phyloP scores from a whole-genome alignment of 805 yeast genomes.

The Zygosaccharomyces rouxii region DNA sequence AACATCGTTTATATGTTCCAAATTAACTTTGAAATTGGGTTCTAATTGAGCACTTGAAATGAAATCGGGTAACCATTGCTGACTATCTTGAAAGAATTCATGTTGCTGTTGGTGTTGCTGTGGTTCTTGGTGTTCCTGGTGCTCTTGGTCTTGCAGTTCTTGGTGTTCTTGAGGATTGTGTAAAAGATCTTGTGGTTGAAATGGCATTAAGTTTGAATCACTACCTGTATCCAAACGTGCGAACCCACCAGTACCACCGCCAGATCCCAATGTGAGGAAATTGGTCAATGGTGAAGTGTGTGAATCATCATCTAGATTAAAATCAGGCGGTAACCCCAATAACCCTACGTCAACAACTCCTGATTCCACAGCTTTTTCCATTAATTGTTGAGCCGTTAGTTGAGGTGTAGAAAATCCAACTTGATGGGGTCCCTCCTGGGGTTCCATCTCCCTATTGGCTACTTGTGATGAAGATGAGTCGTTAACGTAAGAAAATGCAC shows the following conservation, averaged over 20 bases:
- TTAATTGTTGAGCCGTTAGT: constrained; percentile 45
- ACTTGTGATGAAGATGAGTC: constrained; percentile 15
- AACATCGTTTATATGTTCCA: constrained; percentile 49
- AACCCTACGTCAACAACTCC: constrained; percentile 27
- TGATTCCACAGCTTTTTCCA: constrained; percentile 31
- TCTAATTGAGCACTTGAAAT: constrained; percentile 59
- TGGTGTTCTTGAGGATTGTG: not conserved
- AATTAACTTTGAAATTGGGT: constrained; percentile 45
- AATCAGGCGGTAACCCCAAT: constrained; percentile 24
- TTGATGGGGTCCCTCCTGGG: constrained; percentile 49
- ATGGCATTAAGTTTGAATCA: constrained; percentile 33
- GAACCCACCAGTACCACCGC: constrained; percentile 41
- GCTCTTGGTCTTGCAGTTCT: not conserved
- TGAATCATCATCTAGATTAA: constrained; percentile 22
- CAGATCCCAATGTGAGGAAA: constrained; percentile 38
- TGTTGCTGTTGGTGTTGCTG: constrained; percentile 11
- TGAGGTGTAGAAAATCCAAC: constrained; percentile 85
- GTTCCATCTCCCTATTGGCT: constrained; percentile 16
- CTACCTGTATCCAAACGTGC: constrained; percentile 16
- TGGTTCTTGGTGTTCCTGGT: not conserved
- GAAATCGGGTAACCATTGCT: constrained; percentile 60
- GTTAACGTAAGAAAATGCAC: constrained; percentile 35
- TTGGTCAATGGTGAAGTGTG: constrained; percentile 39
- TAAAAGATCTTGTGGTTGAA: constrained; percentile 21
- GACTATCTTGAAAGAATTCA: constrained; percentile 8